phyloP scores from a whole-genome alignment of 805 yeast species.

The Candida broadrunensis region DNA sequence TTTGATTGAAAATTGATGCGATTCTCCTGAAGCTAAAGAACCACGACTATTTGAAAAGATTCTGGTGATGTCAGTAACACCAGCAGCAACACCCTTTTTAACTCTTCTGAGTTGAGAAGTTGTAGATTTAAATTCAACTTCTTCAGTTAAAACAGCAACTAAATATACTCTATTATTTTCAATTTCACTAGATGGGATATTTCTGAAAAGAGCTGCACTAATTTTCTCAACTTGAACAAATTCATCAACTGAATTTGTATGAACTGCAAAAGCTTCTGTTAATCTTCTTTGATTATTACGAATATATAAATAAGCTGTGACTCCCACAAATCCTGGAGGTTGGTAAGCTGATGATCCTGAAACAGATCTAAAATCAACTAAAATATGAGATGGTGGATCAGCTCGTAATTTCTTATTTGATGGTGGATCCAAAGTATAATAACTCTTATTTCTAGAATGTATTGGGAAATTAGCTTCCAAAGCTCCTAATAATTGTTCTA shows the following conservation, averaged over 20 bases:
- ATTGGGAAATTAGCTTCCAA: constrained; percentile 70
- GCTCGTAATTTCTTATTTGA: constrained; percentile 46
- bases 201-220: constrained; percentile 76
- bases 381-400: constrained; percentile 60
- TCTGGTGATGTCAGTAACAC: constrained; percentile 81
- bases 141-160: constrained; percentile 75
- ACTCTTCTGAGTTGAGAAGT: constrained; percentile 37
- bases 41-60: constrained; percentile 67
- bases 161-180: constrained; percentile 65
- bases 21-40: constrained; percentile 54
- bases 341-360: constrained; percentile 53
- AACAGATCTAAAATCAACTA: constrained; percentile 75
- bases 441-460: constrained; percentile 27
- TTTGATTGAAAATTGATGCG: constrained; percentile 69
- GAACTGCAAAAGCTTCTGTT: constrained; percentile 77
- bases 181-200: constrained; percentile 67
- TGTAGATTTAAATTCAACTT: constrained; percentile 42
- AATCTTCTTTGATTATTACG: constrained; percentile 61
- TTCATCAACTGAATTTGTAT: constrained; percentile 56
- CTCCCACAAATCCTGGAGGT: constrained; percentile 67
- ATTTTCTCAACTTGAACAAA: constrained; percentile 59
- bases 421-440: constrained; percentile 41
- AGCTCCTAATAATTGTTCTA: constrained; percentile 68
- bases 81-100: constrained; percentile 83
- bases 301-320: constrained; percentile 70